phyloP scores from a whole-genome alignment of 2,329 filamentous ascomycete genomes.

The Trichoderma gracile region DNA sequence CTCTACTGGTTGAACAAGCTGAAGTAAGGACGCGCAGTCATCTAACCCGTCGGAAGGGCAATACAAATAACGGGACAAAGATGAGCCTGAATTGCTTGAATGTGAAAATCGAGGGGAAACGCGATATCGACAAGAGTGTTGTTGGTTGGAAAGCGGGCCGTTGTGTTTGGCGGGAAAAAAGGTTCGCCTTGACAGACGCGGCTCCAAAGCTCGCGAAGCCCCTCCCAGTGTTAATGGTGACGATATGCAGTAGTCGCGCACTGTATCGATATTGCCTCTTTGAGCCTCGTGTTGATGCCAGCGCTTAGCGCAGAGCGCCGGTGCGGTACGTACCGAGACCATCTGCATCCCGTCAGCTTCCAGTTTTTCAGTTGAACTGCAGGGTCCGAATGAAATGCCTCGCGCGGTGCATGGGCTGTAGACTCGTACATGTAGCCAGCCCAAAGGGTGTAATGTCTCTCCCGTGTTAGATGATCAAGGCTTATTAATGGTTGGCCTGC shows the following conservation, averaged over 20 bases:
- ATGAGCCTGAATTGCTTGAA: neutral
- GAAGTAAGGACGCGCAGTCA: neutral
- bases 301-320: neutral
- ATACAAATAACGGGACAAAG: neutral
- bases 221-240: neutral
- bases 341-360: neutral
- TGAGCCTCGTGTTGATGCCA: neutral
- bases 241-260: neutral
- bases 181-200: neutral
- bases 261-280: neutral
- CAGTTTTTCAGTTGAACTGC: too few species aligned
- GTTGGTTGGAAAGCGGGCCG: slow-evolving; percentile 10
- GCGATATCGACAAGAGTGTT: neutral
- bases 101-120: neutral
- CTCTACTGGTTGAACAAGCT: neutral
- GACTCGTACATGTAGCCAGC: too few species aligned
- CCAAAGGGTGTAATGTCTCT: too few species aligned
- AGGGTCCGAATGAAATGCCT: too few species aligned
- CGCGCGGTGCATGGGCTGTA: too few species aligned
- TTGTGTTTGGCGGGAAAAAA: slow-evolving; percentile 6
- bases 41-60: neutral
- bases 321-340: slow-evolving; percentile 14
- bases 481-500: too few species aligned
- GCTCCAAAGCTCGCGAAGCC: neutral
- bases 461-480: too few species aligned